Percentiles rank a stretch among this genome's conserved stretches.
Evolutionary conservation across 257 asterid genomes (phyloP).

Genomic region (Nicotiana undulata): DNA sequence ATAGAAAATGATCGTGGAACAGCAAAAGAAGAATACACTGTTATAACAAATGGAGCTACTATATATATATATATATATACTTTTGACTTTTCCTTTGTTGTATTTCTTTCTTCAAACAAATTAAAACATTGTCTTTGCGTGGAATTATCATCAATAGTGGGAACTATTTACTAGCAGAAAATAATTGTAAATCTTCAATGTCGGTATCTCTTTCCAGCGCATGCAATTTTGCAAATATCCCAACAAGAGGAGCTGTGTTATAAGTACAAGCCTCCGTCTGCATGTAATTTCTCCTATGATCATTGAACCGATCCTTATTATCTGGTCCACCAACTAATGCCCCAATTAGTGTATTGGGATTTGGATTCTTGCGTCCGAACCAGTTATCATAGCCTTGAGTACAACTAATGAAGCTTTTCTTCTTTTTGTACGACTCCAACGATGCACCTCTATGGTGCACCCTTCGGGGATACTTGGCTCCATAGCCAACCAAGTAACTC

Average conservation of each 20-base stretch:
- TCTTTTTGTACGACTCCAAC: conserved; percentile 39
- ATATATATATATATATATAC: neutral
- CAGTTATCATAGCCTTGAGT: conserved; percentile 74
- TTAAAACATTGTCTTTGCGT: neutral
- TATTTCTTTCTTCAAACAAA: neutral
- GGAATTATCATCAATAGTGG: neutral
- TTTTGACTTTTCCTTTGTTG: neutral
- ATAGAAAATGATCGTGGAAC: neutral
- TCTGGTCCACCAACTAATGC: conserved; percentile 84
- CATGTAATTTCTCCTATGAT: conserved; percentile 55
- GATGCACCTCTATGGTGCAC: conserved; percentile 92
- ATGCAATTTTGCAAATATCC: conserved; percentile 54
- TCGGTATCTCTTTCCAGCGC: neutral
- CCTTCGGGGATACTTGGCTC: conserved; percentile 42
- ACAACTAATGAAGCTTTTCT: conserved; percentile 61
- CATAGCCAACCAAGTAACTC: conserved; percentile 82
- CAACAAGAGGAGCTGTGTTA: conserved; percentile 74
- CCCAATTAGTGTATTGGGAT: conserved; percentile 60
- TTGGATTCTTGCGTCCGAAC: conserved; percentile 45
- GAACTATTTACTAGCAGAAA: neutral
- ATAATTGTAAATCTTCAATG: neutral
- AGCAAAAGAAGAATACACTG: neutral
- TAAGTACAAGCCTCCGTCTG: conserved; percentile 95
- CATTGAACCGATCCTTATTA: conserved; percentile 42
- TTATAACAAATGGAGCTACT: neutral